These are phyloP conservation scores for Pseudophaeomoniella oleicola DNA, from an alignment of 2,329 filamentous ascomycete genomes.

Conservation along the genomic window DNA sequence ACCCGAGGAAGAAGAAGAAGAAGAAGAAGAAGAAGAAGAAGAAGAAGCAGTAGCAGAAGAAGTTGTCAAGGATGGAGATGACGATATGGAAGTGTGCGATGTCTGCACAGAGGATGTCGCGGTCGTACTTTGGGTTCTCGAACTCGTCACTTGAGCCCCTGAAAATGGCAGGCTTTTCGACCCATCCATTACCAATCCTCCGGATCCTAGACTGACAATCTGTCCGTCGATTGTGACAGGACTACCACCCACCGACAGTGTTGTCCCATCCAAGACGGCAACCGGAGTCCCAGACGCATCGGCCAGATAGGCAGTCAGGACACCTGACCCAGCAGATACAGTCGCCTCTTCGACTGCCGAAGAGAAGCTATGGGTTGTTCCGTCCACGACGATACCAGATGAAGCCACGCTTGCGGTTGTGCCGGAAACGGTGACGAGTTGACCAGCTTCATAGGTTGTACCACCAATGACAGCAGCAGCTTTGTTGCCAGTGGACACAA, in stretches of 20 bases:
- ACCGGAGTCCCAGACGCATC: neutral
- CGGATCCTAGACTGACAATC: slow-evolving; percentile 1
- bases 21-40: no score
- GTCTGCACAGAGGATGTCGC: no score
- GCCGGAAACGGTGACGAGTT: neutral
- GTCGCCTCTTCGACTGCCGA: neutral
- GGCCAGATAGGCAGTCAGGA: neutral
- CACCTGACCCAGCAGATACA: neutral
- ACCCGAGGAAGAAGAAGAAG: no score
- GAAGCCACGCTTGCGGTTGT: neutral
- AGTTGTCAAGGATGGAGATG: no score
- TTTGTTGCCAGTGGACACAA: neutral
- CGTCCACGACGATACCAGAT: neutral
- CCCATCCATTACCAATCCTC: neutral
- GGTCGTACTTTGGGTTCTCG: no score
- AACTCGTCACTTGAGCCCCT: no score
- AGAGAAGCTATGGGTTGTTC: neutral
- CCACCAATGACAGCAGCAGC: neutral
- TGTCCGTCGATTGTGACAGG: slow-evolving; percentile 1
- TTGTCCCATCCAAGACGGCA: slow-evolving; percentile 2
- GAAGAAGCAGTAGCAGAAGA: no score
- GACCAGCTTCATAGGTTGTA: neutral
- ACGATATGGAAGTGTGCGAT: no score
- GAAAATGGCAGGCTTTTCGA: neutral
- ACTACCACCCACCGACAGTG: neutral